Evolutionary conservation across 495 filamentous ascomycete species (phyloP).

Genomic region (Lasiosphaeris hirsuta): DNA sequence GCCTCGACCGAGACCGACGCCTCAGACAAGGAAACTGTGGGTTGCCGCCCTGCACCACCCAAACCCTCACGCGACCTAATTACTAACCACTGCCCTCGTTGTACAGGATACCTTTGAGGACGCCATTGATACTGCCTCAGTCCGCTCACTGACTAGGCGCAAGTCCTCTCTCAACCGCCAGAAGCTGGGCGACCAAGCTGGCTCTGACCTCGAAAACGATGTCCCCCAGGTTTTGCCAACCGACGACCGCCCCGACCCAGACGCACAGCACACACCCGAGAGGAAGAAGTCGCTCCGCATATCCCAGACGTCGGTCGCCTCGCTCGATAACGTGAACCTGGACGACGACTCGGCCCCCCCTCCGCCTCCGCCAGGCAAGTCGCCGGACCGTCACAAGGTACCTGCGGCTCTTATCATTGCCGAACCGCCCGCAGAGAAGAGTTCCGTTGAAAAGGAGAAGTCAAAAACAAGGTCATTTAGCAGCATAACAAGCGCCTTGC

Average conservation of each 20-base stretch:
- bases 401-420: conserved; percentile 18
- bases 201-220: conserved; percentile 31
- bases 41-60: conserved; percentile 1
- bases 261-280: conserved; percentile 17
- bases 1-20: not conserved
- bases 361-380: conserved; percentile 15
- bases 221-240: conserved; percentile 17
- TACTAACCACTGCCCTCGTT: not conserved
- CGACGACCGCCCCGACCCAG: conserved; percentile 14
- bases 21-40: conserved; percentile 20
- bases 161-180: conserved; percentile 39
- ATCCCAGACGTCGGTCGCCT: conserved; percentile 52
- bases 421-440: conserved; percentile 20
- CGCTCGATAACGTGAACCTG: conserved; percentile 66
- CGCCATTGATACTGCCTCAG: conserved; percentile 57
- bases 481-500: conserved; percentile 44
- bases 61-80: not conserved
- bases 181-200: conserved; percentile 26
- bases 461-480: conserved; percentile 44
- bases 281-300: conserved; percentile 54
- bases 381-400: conserved; percentile 10
- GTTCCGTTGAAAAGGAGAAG: conserved; percentile 23
- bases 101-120: conserved; percentile 75
- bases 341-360: conserved; percentile 45
- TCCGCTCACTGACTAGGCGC: conserved; percentile 49